Base-by-base conservation (phyloP, 2,329 filamentous ascomycete species). In the Cercospora sp. region DNA sequence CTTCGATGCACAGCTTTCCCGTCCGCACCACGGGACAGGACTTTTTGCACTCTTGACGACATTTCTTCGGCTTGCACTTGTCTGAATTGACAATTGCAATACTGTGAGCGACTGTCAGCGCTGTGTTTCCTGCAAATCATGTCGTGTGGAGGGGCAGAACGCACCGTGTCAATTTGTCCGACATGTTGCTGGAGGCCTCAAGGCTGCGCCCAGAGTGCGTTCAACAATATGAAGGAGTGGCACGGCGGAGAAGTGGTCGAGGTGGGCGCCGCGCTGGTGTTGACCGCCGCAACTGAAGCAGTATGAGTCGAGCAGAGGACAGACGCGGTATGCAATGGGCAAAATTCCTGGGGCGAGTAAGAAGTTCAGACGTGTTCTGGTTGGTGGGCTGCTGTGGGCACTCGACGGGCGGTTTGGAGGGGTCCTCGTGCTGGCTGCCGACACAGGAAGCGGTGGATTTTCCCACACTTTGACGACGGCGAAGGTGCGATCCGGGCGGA, bases 1-100 rank as follows among this genome's bases (percentile, higher is more conserved):
- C 96, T 85, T 99, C 94, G 80, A 98, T 97, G 83, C 94, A 97
- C 74, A 96, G 89, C 86, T 97, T 98, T 82, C 95, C 95, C 69
- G 94, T 96, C 77, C 94, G 92, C 75, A 99, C 95, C 71, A 99
- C 95, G 31, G 96, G 93, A 81, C 95, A 99, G 31, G 94, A 94
- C 82, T 98, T 98, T 82, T 98, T 98, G 87, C 95, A 99, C 83
- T 99, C 95, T 85, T 74, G 73, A 75, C 94, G 90, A 82, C 95
- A 98, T 93, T 98, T 98, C 91, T 94, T 77, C 74, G 70, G 73
- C 67, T 73, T 73, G 69, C 69, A 75, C 90, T 99, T 98, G 90
- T 99, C 95, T 81, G 88, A 91, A 83, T 94, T 98, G 86, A 99
- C 92, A 85, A 99, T 99, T 78, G 95, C 95, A 84, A 99, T 94